Conservation (phyloP, 352 stramenopile genomes). For the Plasmopara halstedii region DNA sequence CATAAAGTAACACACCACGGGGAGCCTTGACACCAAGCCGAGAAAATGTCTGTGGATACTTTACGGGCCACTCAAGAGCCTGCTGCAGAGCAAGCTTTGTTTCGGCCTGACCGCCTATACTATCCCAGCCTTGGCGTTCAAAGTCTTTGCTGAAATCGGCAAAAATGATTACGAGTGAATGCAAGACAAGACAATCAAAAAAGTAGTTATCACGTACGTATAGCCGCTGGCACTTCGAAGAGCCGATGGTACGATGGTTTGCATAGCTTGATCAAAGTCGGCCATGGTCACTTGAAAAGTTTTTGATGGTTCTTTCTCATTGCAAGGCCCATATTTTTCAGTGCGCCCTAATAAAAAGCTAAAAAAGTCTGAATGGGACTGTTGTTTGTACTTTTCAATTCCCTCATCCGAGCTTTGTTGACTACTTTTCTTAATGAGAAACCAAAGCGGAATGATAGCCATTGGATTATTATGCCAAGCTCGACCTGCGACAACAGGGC, state of each 20-base stretch:
- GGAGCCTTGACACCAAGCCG: slow-evolving; percentile 65
- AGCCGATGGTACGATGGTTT: slow-evolving; percentile 52
- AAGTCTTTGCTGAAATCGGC: slow-evolving; percentile 36
- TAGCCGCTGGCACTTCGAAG: slow-evolving; percentile 53
- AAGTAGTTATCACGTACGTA: slow-evolving; percentile 24
- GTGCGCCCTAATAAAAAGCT: slow-evolving; percentile 29
- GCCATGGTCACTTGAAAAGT: slow-evolving; percentile 50
- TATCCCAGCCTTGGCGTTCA: slow-evolving; percentile 57
- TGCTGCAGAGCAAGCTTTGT: slow-evolving; percentile 78
- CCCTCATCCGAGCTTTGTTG: neutral
- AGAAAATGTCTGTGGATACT: slow-evolving; percentile 63
- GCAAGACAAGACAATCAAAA: neutral
- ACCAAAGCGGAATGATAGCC: slow-evolving; percentile 69
- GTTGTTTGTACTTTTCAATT: neutral
- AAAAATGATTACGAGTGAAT: slow-evolving; percentile 1
- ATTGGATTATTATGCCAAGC: slow-evolving; percentile 55
- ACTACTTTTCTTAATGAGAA: slow-evolving; percentile 32
- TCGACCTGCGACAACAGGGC: slow-evolving; percentile 34
- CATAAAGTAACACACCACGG: slow-evolving; percentile 43
- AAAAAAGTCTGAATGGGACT: slow-evolving; percentile 30
- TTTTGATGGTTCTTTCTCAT: neutral
- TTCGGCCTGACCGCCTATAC: slow-evolving; percentile 61
- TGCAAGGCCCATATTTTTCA: neutral
- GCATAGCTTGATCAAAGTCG: slow-evolving; percentile 75
- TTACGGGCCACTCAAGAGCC: slow-evolving; percentile 84